Base-by-base conservation (phyloP, 106 monocot genomes). In the Acorus calamus region DNA sequence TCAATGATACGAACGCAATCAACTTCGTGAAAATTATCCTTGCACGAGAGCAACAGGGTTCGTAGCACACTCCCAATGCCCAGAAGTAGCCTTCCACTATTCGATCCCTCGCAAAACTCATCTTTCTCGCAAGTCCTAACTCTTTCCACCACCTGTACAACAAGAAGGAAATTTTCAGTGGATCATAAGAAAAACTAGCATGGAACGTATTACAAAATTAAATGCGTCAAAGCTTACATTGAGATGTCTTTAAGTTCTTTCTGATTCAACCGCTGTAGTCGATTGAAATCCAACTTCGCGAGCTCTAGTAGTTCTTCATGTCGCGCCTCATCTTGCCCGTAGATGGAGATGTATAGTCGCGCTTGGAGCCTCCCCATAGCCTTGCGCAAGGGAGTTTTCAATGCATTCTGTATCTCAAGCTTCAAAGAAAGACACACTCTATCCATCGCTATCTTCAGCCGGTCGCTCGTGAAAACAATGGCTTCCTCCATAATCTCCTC, bases 401-500 rank as follows among this genome's bases (percentile, higher is more conserved):
- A n/a, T n/a, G n/a, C n/a, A n/a, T n/a, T n/a, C n/a, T n/a, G n/a
- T n/a, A n/a, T n/a, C n/a, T n/a, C n/a, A n/a, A n/a, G n/a, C n/a
- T n/a, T n/a, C n/a, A n/a, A n/a, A n/a, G n/a, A n/a, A n/a, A n/a
- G n/a, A n/a, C n/a, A n/a, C n/a, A n/a, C n/a, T n/a, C n/a, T n/a
- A n/a, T n/a, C n/a, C n/a, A n/a, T n/a, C n/a, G n/a, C n/a, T n/a
- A 67, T 5, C 7, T 66, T 53, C 3, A 74, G 60, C 14, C 53
- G 41, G 4, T 5, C 56, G 14, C 6, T 64, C 4, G 71, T 5
- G 47, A 78, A 72, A 2, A 14, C n/a, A 7, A 46, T 55, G 50
- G 78, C 79, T 43, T 74, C 62, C 8, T 75, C 79, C 8, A 80
- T 50, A 59, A 71, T 66, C 5, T 41, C 7, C 10, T 80, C 79